Percentiles rank a stretch among this genome's conserved stretches.
These are phyloP conservation scores for Lodderomyces pseudojiufengensis DNA, from an alignment of 1,139 yeast species.

Conservation along the genomic window DNA sequence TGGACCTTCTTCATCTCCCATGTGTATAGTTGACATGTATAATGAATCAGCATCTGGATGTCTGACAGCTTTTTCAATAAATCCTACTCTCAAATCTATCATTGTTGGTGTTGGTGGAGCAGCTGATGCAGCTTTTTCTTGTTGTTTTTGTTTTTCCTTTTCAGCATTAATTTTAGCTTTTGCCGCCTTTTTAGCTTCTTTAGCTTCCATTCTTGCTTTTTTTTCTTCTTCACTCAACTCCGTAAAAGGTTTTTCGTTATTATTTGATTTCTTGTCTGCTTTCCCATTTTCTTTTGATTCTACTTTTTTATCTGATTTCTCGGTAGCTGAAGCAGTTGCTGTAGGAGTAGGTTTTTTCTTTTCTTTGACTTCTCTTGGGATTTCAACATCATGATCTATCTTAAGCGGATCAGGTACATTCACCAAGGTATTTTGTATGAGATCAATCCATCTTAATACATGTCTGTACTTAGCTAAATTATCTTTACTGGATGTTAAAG, in stretches of 20 bases:
- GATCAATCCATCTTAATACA: constrained; percentile 86
- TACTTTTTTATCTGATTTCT: constrained; percentile 13
- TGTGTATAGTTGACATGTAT: constrained; percentile 92
- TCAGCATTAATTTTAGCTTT: constrained; percentile 74
- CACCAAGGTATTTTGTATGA: constrained; percentile 66
- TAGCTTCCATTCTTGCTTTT: constrained; percentile 52
- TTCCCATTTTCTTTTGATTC: constrained; percentile 29
- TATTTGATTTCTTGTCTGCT: constrained; percentile 52
- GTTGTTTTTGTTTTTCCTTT: constrained; percentile 59
- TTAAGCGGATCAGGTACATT: constrained; percentile 51
- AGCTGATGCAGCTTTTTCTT: constrained; percentile 54
- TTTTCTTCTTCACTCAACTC: constrained; percentile 57
- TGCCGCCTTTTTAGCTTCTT: constrained; percentile 68
- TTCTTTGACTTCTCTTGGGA: constrained; percentile 56
- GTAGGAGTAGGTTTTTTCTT: constrained; percentile 40
- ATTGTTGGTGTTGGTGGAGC: constrained; percentile 72
- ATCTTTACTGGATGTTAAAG: constrained; percentile 49
- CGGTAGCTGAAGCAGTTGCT: constrained; percentile 14
- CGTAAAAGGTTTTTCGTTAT: constrained; percentile 11
- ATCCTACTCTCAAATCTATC: constrained; percentile 93
- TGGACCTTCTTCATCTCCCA: constrained; percentile 96
- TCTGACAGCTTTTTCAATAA: constrained; percentile 91
- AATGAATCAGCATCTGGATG: constrained; percentile 98
- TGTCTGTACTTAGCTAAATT: constrained; percentile 66
- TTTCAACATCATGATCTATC: constrained; percentile 55